These are phyloP conservation scores for Russula emetica DNA, from an alignment of 768 basidiomycete species.

Conservation along the genomic window DNA sequence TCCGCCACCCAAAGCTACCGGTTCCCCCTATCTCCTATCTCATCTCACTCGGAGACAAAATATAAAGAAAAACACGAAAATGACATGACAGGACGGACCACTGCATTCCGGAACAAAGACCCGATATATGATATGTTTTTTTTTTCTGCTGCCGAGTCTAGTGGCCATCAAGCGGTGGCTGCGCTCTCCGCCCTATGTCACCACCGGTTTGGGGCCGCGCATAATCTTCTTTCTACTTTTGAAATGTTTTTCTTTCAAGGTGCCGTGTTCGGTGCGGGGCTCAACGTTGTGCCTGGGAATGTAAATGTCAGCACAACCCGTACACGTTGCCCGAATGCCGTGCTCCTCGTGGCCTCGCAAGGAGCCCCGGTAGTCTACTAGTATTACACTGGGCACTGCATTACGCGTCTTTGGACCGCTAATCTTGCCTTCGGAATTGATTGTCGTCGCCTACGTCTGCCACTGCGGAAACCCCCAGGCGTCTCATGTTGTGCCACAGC, in stretches of 20 bases:
- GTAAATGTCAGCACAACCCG: slow-evolving; percentile 2
- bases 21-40: slow-evolving; percentile 11
- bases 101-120: slow-evolving; percentile 10
- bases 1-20: neutral
- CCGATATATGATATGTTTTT: neutral
- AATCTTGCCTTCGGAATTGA: neutral
- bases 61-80: slow-evolving; percentile 7
- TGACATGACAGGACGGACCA: slow-evolving; percentile 6
- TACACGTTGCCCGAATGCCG: slow-evolving; percentile 23
- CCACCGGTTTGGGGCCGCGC: neutral
- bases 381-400: neutral
- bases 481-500: neutral
- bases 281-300: slow-evolving; percentile 14
- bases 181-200: neutral
- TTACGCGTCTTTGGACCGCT: neutral
- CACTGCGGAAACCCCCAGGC: neutral
- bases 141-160: neutral
- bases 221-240: neutral
- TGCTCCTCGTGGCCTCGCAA: slow-evolving; percentile 19
- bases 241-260: slow-evolving; percentile 9
- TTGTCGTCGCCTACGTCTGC: neutral
- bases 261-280: slow-evolving; percentile 13
- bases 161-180: neutral
- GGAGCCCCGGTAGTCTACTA: neutral
- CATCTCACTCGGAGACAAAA: slow-evolving; percentile 1